A percentile compares a stretch with the other conserved stretches of the same genome.
Conservation (phyloP, 768 basidiomycete genomes). For the Dacryopinax spathularia region DNA sequence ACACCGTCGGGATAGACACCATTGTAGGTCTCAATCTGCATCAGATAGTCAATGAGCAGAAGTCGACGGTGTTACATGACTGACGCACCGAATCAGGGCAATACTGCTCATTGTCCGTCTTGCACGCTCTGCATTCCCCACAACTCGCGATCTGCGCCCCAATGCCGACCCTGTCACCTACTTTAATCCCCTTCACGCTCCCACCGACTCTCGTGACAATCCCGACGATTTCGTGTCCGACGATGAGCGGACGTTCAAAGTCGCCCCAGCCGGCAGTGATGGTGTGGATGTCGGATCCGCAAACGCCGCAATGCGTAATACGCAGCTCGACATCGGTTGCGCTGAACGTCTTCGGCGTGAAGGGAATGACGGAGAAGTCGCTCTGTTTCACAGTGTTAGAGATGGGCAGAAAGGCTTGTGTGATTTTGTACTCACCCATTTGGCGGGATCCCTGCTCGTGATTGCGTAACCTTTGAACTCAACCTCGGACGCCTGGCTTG, state of each 20-base stretch:
- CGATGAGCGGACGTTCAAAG: conserved; percentile 17
- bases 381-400: not conserved
- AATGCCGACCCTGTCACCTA: conserved; percentile 25
- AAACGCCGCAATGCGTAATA: conserved; percentile 4
- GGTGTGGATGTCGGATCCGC: conserved; percentile 18
- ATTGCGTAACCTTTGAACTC: conserved; percentile 2
- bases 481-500: not conserved
- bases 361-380: not conserved
- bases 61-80: not conserved
- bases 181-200: conserved; percentile 24
- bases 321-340: not conserved
- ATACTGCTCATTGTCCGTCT: not conserved
- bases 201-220: conserved; percentile 22
- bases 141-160: conserved; percentile 26
- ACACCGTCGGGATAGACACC: conserved; percentile 5
- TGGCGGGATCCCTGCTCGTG: not conserved
- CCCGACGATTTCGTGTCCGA: conserved; percentile 18
- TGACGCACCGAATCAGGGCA: not conserved
- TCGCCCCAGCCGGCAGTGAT: conserved; percentile 23
- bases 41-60: not conserved
- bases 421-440: not conserved
- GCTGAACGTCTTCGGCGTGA: not conserved
- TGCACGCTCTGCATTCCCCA: conserved; percentile 5
- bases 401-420: not conserved
- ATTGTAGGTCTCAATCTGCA: not conserved